Base-by-base conservation (phyloP, 805 yeast genomes). In the Tetrapisispora phaffii region DNA sequence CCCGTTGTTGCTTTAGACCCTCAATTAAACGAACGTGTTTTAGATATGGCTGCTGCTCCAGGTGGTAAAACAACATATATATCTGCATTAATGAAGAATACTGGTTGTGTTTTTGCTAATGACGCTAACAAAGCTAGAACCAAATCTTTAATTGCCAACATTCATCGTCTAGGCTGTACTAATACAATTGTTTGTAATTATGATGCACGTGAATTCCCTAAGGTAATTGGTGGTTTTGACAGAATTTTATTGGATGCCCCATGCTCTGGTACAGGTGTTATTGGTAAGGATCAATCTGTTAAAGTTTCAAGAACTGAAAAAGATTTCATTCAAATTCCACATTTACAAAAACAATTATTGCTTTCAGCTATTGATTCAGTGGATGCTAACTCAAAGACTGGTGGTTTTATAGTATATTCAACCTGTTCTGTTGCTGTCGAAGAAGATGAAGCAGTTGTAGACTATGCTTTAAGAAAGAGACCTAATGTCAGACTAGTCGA, bases 21-120 rank as follows among this genome's bases (percentile, higher is more conserved):
- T n/a, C 94, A 88, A 64, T 97, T 88, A 67, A 81, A 85, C 62
- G 99, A 93, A 71, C 82, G 98, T 60, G 75, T 93, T 34, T 72
- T 93, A 51, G 99, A 93, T 70, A 93, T 93, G 99, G 97, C 98
- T 40, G 95, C 98, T 49, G 97, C 98, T 24, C 98, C 98, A 53
- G 98, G 98, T 71, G 98, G 98, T 68, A 90, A 90, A 63, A 87
- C 97, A 19, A 90, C 98, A 2, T 89, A 87, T 63, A 78, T 90
- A 44, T 79, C 95, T 32, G 97, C 99, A 1, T 67, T 90, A 69
- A 93, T 93, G 97, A 93, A 93, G 63, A 93, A 93, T 67, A 93
- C 98, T 1, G 99, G 99, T 23, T 80, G 90, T 65, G 85, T 93
- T 20, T 89, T 93, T 65, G 99, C 99, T 44, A 93, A 93, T 66